Evolutionary conservation across 768 basidiomycete genomes (phyloP).

Genomic region (Serendipita sp.): DNA sequence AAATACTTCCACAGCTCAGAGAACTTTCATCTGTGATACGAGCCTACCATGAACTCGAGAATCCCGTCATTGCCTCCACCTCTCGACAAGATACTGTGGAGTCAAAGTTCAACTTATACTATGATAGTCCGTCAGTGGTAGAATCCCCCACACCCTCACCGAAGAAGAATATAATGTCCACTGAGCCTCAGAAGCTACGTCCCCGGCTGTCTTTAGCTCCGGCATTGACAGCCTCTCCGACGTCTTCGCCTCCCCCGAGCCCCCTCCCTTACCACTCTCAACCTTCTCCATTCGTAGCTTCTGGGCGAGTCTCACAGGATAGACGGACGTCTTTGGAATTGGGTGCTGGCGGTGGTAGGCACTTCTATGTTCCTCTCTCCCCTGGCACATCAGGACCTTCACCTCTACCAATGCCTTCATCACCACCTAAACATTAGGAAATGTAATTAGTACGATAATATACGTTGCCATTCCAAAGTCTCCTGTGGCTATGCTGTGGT

Average conservation of each 20-base stretch:
- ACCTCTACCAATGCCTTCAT: neutral
- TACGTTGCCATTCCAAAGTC: neutral
- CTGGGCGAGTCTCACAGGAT: neutral
- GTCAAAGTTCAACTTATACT: neutral
- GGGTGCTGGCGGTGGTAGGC: neutral
- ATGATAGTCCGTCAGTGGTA: neutral
- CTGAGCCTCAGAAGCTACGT: neutral
- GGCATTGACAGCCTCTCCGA: neutral
- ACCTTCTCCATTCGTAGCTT: neutral
- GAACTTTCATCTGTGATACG: neutral
- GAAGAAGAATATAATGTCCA: neutral
- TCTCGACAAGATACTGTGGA: neutral
- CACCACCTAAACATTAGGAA: neutral
- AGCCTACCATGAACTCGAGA: slow-evolving; percentile 5
- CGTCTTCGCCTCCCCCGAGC: neutral
- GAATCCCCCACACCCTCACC: neutral
- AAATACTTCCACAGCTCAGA: neutral
- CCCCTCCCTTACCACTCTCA: neutral
- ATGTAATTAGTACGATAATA: neutral
- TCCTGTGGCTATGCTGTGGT: no score
- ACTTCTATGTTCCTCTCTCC: neutral
- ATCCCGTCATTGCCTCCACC: neutral
- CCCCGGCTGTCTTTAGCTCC: neutral
- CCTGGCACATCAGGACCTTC: neutral
- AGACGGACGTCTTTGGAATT: neutral